A percentile compares a stretch with the other conserved stretches of the same genome.
phyloP scores from a whole-genome alignment of 176 grass and related monocot species.

The Cymbopogon citratus region DNA sequence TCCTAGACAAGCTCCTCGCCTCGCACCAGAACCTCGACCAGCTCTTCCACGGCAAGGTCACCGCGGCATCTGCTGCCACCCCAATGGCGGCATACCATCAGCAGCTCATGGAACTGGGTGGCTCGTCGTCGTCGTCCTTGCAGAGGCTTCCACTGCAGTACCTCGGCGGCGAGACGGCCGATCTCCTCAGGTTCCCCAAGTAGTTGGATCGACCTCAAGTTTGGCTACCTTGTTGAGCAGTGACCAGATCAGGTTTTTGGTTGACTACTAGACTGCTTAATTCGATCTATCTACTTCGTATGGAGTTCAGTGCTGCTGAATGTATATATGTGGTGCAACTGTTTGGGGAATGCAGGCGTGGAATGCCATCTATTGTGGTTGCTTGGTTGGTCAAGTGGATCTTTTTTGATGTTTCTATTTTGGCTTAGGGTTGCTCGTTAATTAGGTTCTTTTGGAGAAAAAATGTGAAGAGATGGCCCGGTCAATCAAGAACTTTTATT shows the following conservation, averaged over 20 bases:
- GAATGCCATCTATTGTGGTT: background rate
- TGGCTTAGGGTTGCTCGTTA: slow-evolving; percentile 24
- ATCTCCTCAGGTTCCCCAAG: slow-evolving; percentile 77
- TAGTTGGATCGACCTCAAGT: slow-evolving; percentile 35
- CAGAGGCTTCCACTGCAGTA: slow-evolving; percentile 67
- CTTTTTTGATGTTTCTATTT: slow-evolving; percentile 22
- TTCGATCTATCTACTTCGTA: slow-evolving; percentile 23
- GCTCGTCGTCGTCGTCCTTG: slow-evolving; percentile 34
- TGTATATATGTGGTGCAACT: slow-evolving; percentile 35
- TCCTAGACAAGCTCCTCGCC: slow-evolving; percentile 90
- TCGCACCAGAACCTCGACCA: slow-evolving; percentile 90
- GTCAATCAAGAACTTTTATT: background rate
- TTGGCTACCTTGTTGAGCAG: slow-evolving; percentile 34
- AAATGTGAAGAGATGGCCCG: background rate
- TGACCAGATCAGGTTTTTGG: slow-evolving; percentile 30
- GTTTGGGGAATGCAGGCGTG: slow-evolving; percentile 21
- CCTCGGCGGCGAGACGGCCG: slow-evolving; percentile 48
- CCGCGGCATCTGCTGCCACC: slow-evolving; percentile 1
- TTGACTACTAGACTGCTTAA: slow-evolving; percentile 38
- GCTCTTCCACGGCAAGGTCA: slow-evolving; percentile 61
- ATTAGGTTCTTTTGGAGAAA: background rate
- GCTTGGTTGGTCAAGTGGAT: background rate
- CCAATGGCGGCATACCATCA: slow-evolving; percentile 35
- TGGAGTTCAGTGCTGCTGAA: slow-evolving; percentile 10
- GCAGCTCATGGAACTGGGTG: slow-evolving; percentile 48